Conservation (phyloP, 2,329 filamentous ascomycete species). For the Paramyrothecium sp. region DNA sequence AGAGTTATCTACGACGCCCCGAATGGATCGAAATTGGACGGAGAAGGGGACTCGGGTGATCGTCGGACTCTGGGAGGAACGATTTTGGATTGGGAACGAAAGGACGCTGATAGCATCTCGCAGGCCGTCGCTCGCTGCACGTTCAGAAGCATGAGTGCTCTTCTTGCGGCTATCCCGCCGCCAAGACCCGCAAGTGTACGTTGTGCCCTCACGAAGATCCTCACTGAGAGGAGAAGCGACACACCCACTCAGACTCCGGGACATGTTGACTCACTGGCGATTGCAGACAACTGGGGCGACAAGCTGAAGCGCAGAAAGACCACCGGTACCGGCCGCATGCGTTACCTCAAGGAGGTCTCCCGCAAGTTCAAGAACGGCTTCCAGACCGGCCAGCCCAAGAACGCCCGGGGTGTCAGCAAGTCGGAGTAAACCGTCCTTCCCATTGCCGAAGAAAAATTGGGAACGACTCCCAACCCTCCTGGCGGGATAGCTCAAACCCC, state of each 20-base stretch:
- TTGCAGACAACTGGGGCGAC: conserved; percentile 96
- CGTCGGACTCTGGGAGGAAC: background rate
- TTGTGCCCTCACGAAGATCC: conserved; percentile 25
- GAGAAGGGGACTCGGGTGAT: background rate
- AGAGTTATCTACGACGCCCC: no score
- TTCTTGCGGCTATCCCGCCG: conserved; percentile 92
- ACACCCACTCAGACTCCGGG: background rate
- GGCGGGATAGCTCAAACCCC: background rate
- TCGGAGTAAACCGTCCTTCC: conserved; percentile 21
- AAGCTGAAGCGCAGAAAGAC: conserved; percentile 99
- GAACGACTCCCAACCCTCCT: background rate
- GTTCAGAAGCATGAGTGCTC: conserved; percentile 99
- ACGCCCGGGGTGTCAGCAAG: conserved; percentile 64
- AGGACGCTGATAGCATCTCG: conserved; percentile 5
- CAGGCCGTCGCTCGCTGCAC: conserved; percentile 95
- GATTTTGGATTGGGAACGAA: background rate
- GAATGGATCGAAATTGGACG: background rate
- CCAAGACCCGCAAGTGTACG: conserved; percentile 99
- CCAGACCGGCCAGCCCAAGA: conserved; percentile 86
- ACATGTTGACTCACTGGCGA: background rate
- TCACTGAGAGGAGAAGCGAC: background rate
- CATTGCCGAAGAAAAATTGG: background rate
- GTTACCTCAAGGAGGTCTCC: conserved; percentile 88
- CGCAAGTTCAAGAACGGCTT: conserved; percentile 98
- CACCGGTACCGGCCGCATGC: conserved; percentile 93